A percentile compares a stretch with the other conserved stretches of the same genome.
Evolutionary conservation across 306 rosid genomes (phyloP).

Genomic region (Aeschynomene evenia): DNA sequence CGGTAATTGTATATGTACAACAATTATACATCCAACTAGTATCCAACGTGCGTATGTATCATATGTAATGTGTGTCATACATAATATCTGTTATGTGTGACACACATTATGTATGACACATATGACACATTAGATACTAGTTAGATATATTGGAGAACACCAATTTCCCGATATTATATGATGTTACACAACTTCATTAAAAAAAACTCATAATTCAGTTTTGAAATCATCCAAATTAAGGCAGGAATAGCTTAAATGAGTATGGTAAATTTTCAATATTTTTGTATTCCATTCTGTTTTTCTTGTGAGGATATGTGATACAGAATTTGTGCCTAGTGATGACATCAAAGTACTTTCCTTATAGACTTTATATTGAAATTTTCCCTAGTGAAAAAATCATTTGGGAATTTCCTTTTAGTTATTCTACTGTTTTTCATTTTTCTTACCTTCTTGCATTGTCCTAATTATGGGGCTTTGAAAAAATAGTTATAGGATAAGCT

Average conservation of each 20-base stretch:
- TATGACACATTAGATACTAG: too few relatives aligned
- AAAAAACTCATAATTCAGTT: neutral
- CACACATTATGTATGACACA: too few relatives aligned
- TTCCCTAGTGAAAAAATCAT: neutral
- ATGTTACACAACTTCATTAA: neutral
- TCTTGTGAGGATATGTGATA: neutral
- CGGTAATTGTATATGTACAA: too few relatives aligned
- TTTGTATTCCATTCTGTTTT: too few relatives aligned
- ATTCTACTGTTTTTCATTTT: neutral
- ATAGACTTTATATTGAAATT: neutral
- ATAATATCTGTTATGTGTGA: too few relatives aligned
- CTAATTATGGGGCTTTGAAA: neutral
- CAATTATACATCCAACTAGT: too few relatives aligned
- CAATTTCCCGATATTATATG: too few relatives aligned
- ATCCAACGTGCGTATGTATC: too few relatives aligned
- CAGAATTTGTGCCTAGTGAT: neutral
- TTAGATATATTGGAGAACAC: too few relatives aligned
- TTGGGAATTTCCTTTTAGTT: neutral
- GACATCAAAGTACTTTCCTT: neutral
- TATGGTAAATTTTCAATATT: neutral
- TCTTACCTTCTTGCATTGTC: neutral
- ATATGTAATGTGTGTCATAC: too few relatives aligned
- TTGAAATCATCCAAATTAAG: conserved; percentile 15
- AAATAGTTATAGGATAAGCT: neutral
- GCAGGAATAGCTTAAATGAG: neutral